phyloP scores from a whole-genome alignment of 1,284 basidiomycete genomes.

The Dichomitus squalens region DNA sequence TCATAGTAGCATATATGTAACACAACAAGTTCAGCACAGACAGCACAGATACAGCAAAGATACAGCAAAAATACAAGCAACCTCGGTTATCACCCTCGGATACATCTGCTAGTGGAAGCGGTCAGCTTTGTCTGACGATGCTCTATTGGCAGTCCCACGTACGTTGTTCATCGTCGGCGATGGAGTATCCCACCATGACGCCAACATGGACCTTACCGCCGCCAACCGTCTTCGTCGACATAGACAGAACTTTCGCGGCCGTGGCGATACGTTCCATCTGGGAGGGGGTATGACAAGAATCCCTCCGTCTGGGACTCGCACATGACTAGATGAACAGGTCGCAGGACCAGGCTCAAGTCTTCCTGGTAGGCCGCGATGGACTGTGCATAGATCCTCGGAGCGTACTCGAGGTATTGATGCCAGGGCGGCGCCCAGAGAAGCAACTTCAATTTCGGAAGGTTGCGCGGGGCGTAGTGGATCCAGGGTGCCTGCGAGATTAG shows the following conservation, averaged over 20 bases:
- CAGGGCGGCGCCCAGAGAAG: neutral
- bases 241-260: neutral
- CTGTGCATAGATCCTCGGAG: neutral
- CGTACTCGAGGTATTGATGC: neutral
- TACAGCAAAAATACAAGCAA: no score
- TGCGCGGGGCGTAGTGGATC: neutral
- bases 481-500: neutral
- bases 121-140: no score
- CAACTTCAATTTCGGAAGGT: neutral
- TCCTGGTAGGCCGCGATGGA: neutral
- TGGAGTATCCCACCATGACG: no score
- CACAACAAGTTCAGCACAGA: no score
- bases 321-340: neutral
- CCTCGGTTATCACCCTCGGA: no score
- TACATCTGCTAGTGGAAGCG: no score
- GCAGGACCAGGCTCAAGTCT: neutral
- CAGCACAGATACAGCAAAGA: no score
- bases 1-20: no score
- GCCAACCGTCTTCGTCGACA: neutral
- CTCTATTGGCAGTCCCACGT: no score
- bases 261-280: neutral
- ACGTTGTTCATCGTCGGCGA: no score
- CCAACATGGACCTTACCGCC: no score
- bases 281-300: neutral
- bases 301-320: neutral